Conservation (phyloP, 2,329 filamentous ascomycete species). For the Aspergillus neotritici region DNA sequence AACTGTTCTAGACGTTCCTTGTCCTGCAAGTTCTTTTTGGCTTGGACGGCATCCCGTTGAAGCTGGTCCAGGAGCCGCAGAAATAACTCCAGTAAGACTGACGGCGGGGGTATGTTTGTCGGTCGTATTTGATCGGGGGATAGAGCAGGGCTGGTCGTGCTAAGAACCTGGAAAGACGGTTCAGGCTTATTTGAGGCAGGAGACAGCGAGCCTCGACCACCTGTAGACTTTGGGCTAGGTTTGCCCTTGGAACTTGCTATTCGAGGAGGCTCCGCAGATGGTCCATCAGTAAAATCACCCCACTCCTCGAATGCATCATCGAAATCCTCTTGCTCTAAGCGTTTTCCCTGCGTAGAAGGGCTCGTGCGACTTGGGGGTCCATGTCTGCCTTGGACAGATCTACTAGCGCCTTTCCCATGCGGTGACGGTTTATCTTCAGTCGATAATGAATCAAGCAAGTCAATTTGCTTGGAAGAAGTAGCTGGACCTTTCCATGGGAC, state of each 20-base stretch:
- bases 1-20: slow-evolving; percentile 14
- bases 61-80: slow-evolving; percentile 64
- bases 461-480: slow-evolving; percentile 12
- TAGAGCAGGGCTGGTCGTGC: slow-evolving; percentile 5
- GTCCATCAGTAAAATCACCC: slow-evolving; percentile 49
- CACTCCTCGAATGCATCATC: slow-evolving; percentile 34
- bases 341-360: slow-evolving; percentile 4
- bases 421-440: slow-evolving; percentile 19
- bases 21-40: slow-evolving; percentile 54
- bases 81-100: slow-evolving; percentile 72
- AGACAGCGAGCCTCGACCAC: too few species aligned
- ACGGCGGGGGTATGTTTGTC: slow-evolving; percentile 83
- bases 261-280: slow-evolving; percentile 7
- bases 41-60: slow-evolving; percentile 59
- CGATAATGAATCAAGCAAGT: slow-evolving; percentile 27
- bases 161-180: slow-evolving; percentile 1
- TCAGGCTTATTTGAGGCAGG: not conserved
- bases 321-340: slow-evolving; percentile 13
- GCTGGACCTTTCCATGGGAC: not conserved
- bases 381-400: too few species aligned
- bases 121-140: slow-evolving; percentile 51
- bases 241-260: slow-evolving; percentile 7
- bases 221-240: too few species aligned
- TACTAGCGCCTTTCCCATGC: too few species aligned
- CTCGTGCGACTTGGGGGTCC: not conserved